Conservation (phyloP, 1,139 yeast genomes). For the Nakaseomyces delphensis region DNA sequence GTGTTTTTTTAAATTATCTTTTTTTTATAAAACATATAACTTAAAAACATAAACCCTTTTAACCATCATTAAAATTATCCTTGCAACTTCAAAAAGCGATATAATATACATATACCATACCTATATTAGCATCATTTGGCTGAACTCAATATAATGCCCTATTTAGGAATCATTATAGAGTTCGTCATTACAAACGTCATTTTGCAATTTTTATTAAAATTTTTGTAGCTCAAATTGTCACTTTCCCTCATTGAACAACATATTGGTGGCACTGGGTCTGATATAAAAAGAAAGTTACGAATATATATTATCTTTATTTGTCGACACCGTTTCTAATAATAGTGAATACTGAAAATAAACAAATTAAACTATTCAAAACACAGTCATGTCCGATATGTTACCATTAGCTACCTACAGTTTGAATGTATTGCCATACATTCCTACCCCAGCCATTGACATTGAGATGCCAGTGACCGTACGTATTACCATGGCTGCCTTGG, state of each 20-base stretch:
- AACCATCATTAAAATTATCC: no score
- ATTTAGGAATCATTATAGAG: not conserved
- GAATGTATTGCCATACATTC: constrained; percentile 76
- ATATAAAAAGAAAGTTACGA: no score
- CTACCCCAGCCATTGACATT: constrained; percentile 77
- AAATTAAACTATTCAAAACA: not conserved
- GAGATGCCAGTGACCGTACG: constrained; percentile 86
- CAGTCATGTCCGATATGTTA: constrained; percentile 52
- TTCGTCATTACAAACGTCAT: not conserved
- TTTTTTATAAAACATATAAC: constrained; percentile 5
- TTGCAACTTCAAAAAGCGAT: no score
- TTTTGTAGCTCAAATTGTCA: no score
- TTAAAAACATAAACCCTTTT: constrained; percentile 5
- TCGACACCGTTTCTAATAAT: not conserved
- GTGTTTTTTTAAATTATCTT: constrained; percentile 5
- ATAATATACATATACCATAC: no score
- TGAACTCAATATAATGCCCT: no score
- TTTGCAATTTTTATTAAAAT: not conserved
- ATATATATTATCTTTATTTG: not conserved
- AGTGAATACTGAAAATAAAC: not conserved
- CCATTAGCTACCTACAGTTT: constrained; percentile 83
- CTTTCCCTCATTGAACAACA: no score
- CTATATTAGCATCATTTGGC: no score
- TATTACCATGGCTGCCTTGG: constrained; percentile 90
- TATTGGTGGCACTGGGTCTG: no score